These are phyloP conservation scores for Karstenula rhodostoma DNA, from an alignment of 2,329 filamentous ascomycete genomes.

Conservation along the genomic window DNA sequence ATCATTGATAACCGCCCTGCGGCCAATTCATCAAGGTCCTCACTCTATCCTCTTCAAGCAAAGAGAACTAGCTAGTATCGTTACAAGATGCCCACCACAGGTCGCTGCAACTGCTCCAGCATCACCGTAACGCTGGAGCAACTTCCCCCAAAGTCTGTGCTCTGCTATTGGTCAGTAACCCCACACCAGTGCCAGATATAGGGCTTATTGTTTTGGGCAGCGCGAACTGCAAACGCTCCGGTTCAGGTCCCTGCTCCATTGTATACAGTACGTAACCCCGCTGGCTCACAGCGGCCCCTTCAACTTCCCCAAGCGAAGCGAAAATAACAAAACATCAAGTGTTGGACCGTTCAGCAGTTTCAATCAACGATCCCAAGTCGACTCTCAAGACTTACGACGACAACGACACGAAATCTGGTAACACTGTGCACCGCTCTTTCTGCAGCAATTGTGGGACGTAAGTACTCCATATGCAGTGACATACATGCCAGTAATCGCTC, in stretches of 20 bases:
- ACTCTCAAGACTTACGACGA: slow-evolving; percentile 38
- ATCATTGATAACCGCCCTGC: background rate
- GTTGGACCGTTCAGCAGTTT: slow-evolving; percentile 27
- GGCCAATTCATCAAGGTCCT: background rate
- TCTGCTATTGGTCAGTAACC: slow-evolving; percentile 41
- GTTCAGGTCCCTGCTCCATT: slow-evolving; percentile 30
- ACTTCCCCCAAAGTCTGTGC: slow-evolving; percentile 28
- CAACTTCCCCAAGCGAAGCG: background rate
- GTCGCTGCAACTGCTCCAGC: slow-evolving; percentile 42
- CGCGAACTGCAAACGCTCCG: slow-evolving; percentile 40
- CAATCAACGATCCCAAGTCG: slow-evolving; percentile 30
- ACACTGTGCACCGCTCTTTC: slow-evolving; percentile 37
- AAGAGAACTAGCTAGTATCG: background rate
- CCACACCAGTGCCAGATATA: background rate
- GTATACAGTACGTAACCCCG: slow-evolving; percentile 25
- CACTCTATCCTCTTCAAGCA: background rate
- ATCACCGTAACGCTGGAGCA: slow-evolving; percentile 37
- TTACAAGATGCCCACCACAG: slow-evolving; percentile 30
- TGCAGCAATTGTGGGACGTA: slow-evolving; percentile 43
- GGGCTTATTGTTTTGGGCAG: slow-evolving; percentile 19
- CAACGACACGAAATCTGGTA: slow-evolving; percentile 37
- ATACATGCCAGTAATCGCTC: no score
- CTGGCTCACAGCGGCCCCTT: no score
- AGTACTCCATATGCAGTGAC: slow-evolving; percentile 6
- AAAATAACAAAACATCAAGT: background rate